These are phyloP conservation scores for Mortierella sp. DNA, from an alignment of 371 early-diverging fungal genomes.

Conservation along the genomic window DNA sequence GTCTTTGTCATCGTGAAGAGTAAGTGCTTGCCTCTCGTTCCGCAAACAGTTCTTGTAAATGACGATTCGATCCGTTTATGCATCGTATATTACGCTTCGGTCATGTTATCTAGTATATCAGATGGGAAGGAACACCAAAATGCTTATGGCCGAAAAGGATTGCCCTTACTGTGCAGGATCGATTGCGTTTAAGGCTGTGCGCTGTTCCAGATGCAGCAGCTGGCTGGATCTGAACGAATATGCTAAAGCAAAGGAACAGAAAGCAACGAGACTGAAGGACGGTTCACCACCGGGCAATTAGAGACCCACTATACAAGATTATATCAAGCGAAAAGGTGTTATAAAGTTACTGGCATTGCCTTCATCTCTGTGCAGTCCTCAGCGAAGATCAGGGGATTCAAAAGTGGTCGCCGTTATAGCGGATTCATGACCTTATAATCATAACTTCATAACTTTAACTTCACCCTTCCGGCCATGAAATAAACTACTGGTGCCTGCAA, in stretches of 20 bases:
- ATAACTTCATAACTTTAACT: too few species aligned
- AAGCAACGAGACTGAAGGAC: constrained; percentile 3
- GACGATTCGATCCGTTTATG: too few species aligned
- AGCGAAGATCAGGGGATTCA: too few species aligned
- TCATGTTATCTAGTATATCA: constrained; percentile 22
- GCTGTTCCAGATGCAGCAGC: constrained; percentile 41
- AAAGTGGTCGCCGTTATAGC: too few species aligned
- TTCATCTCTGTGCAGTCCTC: too few species aligned
- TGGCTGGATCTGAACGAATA: constrained; percentile 48
- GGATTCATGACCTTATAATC: too few species aligned
- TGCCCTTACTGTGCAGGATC: constrained; percentile 32
- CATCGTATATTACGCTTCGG: too few species aligned
- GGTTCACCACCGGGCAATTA: too few species aligned
- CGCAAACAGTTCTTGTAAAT: not conserved
- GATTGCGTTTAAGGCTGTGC: constrained; percentile 19
- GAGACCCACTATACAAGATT: too few species aligned
- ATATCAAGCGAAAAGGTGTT: too few species aligned
- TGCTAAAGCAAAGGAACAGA: constrained; percentile 13
- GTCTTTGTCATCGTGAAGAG: constrained; percentile 47
- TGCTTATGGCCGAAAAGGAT: constrained; percentile 25
- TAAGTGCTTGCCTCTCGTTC: not conserved
- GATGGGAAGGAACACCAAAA: constrained; percentile 29
- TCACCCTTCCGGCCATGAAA: too few species aligned
- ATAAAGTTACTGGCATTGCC: not conserved
- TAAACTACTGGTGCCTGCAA: too few species aligned